Base-by-base conservation (phyloP, 441 rosid species). In the Jatropha multifida region DNA sequence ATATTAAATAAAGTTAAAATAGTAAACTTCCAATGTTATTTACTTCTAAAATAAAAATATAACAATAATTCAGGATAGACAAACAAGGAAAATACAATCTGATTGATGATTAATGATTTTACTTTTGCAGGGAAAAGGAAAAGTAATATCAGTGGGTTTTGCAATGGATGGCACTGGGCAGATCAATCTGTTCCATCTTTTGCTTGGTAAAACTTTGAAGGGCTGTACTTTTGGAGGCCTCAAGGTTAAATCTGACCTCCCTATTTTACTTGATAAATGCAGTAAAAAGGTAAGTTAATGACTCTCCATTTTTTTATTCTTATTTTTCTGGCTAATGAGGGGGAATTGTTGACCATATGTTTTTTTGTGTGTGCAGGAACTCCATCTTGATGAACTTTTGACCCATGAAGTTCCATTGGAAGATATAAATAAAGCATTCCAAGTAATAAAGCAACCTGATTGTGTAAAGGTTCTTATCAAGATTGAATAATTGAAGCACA, bases 181-280 rank as follows among this genome's bases (percentile, higher is more conserved):
- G 12, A 51, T 86, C 32, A 76, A 63, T 65, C 40, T 42, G 23
- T 2, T 46, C 2, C 59, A 17, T 14, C 65, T 58, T 13, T 44
- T 66, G 41, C 18, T 15, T 18, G 80, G 76, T 44, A 77, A 84
- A 69, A 85, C 80, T 48, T 54, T 85, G 51, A 87, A 76, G 68
- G 88, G 90, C 0, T 73, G 82, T 7, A 1, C 79, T 72, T 85
- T 85, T n/a, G 90, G 88, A 32, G 88, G 87, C 10, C 77, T 83
- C 56, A 82, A 84, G 65, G n/a, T 56, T 42, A 76, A 75, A 72
- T 73, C 84, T 12, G 79, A 83, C 38, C 80, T 83, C 11, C 87
- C 87, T 8, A 20, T 62, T 2, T 5, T 85, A 5, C 68, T 81
- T 51, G 41, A 82, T 13, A 83, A 79, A 75, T 87, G 83, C 76